These are phyloP conservation scores for Colletotrichum musae DNA, from an alignment of 2,329 filamentous ascomycete species.

Conservation along the genomic window DNA sequence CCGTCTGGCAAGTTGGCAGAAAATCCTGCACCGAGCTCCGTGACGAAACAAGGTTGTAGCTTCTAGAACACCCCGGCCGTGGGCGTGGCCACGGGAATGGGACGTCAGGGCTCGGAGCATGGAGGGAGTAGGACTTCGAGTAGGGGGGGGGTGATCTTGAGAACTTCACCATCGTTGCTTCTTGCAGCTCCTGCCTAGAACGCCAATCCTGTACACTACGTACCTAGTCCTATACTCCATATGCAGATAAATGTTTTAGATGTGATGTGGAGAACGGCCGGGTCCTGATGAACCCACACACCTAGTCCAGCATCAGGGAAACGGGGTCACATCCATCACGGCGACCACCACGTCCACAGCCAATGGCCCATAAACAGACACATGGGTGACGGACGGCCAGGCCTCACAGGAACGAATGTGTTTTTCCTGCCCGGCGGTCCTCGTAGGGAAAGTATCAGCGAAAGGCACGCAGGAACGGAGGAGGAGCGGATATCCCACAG, in stretches of 20 bases:
- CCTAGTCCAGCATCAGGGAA: not conserved
- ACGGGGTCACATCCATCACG: not conserved
- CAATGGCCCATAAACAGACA: too few relatives aligned
- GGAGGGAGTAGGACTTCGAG: too few relatives aligned
- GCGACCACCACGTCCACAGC: not conserved
- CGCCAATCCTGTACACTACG: not conserved
- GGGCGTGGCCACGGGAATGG: constrained; percentile 1
- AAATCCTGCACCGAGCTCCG: constrained; percentile 18
- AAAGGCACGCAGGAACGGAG: constrained; percentile 1
- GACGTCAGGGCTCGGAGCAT: constrained; percentile 11
- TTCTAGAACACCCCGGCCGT: constrained; percentile 21
- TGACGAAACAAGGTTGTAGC: constrained; percentile 22
- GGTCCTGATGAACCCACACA: constrained; percentile 8
- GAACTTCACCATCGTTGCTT: constrained; percentile 10
- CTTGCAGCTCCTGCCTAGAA: constrained; percentile 20
- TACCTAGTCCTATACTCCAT: not conserved
- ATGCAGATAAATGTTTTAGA: constrained; percentile 34
- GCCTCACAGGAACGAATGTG: too few relatives aligned
- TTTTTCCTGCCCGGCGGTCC: not conserved
- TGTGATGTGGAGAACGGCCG: constrained; percentile 30
- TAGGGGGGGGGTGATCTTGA: too few relatives aligned
- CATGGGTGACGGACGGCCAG: constrained; percentile 10
- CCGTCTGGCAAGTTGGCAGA: constrained; percentile 9
- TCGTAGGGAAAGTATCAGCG: not conserved
- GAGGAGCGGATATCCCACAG: not conserved